Conservation (phyloP, 805 yeast species). For the Komagataella kurtzmanii region DNA sequence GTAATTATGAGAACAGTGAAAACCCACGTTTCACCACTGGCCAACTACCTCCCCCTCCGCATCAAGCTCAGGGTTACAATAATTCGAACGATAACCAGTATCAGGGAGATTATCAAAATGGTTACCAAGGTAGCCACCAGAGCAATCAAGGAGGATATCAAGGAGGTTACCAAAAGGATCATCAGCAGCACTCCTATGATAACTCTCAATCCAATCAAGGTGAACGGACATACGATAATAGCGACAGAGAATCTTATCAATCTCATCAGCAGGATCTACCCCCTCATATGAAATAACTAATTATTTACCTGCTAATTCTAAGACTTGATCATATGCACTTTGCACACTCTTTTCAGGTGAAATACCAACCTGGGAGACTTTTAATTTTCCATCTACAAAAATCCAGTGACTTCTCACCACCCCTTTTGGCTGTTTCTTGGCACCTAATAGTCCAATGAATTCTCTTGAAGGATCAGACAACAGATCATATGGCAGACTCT, state of each 20-base stretch:
- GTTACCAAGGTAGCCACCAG: not conserved
- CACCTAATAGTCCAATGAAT: conserved; percentile 67
- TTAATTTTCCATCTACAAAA: conserved; percentile 63
- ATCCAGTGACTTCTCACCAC: conserved; percentile 88
- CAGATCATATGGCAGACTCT: conserved; percentile 58
- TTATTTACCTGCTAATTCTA: conserved; percentile 17
- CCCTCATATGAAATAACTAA: conserved; percentile 1
- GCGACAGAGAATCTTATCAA: not conserved
- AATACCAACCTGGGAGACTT: conserved; percentile 35
- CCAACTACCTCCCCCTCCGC: conserved; percentile 4
- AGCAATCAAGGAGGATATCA: not conserved
- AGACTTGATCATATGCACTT: conserved; percentile 45
- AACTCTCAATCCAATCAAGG: conserved; percentile 1
- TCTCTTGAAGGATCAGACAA: conserved; percentile 64
- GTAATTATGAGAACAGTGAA: conserved; percentile 1
- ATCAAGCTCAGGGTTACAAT: conserved; percentile 1
- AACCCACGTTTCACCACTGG: conserved; percentile 2
- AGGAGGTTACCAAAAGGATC: not conserved
- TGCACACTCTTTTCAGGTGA: conserved; percentile 47
- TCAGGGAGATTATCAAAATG: not conserved
- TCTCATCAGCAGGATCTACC: conserved; percentile 2
- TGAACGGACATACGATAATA: not conserved
- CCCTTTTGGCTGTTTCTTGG: conserved; percentile 67
- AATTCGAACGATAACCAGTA: conserved; percentile 1
- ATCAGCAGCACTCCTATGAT: conserved; percentile 1